Evolutionary conservation across 148 eudicot species (phyloP).

Genomic region (Vaccinium macrocarpon): DNA sequence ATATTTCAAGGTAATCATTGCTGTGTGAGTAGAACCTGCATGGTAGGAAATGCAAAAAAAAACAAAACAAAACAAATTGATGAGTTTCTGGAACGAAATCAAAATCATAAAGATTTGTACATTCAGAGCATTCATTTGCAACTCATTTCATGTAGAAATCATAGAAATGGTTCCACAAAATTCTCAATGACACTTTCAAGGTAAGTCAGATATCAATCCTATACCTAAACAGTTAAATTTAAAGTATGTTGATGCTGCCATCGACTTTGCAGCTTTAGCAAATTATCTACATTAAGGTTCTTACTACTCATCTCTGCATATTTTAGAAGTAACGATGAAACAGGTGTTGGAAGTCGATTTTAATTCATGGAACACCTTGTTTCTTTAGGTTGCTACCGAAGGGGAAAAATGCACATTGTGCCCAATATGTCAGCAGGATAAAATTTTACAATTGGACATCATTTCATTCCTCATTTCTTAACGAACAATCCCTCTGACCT

Average conservation of each 20-base stretch:
- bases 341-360: not conserved
- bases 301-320: not conserved
- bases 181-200: not conserved
- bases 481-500: not conserved
- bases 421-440: not conserved
- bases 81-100: not conserved
- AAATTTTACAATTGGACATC: not conserved
- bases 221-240: not conserved
- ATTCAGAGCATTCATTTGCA: not conserved
- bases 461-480: not conserved
- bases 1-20: conserved; percentile 77
- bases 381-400: not conserved
- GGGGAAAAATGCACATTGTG: not conserved
- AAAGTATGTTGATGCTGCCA: not conserved
- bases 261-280: not conserved
- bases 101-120: not conserved
- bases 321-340: not conserved
- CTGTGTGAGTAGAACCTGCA: conserved; percentile 59
- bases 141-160: not conserved
- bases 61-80: not conserved
- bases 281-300: not conserved
- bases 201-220: not conserved
- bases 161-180: not conserved
- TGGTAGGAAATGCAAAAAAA: not conserved
- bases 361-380: not conserved